Percentiles rank a stretch among this genome's conserved stretches.
Conservation (phyloP, 768 basidiomycete genomes). For the Boletus pseudopeckii region DNA sequence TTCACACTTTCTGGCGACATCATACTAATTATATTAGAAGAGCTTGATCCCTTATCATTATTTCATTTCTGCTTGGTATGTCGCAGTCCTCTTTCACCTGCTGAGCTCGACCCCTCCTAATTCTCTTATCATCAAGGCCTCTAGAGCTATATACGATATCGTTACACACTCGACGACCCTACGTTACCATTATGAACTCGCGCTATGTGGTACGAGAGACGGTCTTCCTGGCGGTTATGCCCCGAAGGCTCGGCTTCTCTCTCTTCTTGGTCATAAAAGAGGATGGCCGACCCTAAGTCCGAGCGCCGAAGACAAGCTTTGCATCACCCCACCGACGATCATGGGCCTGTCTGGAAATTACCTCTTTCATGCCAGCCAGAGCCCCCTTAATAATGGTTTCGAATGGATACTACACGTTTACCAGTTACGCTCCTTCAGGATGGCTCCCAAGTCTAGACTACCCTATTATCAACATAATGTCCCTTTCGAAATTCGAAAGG, state of each 20-base stretch:
- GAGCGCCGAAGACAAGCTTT: slow-evolving; percentile 30
- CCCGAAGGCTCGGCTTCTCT: slow-evolving; percentile 25
- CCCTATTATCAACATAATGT: slow-evolving; percentile 32
- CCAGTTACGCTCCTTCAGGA: slow-evolving; percentile 33
- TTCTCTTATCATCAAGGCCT: slow-evolving; percentile 20
- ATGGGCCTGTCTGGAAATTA: slow-evolving; percentile 32
- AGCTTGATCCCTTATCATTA: slow-evolving; percentile 33
- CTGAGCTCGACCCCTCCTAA: not conserved
- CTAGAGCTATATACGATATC: slow-evolving; percentile 18
- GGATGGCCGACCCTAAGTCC: slow-evolving; percentile 33
- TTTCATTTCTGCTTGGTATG: slow-evolving; percentile 31
- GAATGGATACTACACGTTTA: slow-evolving; percentile 33
- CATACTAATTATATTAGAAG: slow-evolving; percentile 31
- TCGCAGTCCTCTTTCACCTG: not conserved
- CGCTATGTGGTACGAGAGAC: slow-evolving; percentile 29
- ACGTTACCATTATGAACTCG: slow-evolving; percentile 34
- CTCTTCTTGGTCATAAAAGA: slow-evolving; percentile 30
- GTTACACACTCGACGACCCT: slow-evolving; percentile 25
- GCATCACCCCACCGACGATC: slow-evolving; percentile 32
- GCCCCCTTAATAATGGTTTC: slow-evolving; percentile 29
- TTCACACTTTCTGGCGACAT: slow-evolving; percentile 31
- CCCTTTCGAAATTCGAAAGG: slow-evolving; percentile 32
- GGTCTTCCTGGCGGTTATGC: slow-evolving; percentile 20
- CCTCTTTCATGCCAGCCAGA: slow-evolving; percentile 35
- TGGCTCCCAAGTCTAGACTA: slow-evolving; percentile 22